Evolutionary conservation across 1,139 yeast species (phyloP), one percentile per base, ranked within the genome.

Genomic region (Candida labiduridarum): DNA sequence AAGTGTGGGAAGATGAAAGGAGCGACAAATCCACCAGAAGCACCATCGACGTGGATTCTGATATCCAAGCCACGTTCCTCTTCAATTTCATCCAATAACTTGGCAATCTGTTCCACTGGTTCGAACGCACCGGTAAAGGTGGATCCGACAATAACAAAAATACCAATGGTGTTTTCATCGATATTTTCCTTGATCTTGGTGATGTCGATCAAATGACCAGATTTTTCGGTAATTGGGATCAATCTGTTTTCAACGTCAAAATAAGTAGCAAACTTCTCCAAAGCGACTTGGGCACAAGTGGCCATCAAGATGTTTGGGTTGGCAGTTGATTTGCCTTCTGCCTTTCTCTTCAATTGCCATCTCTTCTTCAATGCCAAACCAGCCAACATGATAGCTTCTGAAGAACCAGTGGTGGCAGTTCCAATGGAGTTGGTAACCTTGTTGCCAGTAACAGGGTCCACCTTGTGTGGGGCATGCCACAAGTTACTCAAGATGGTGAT

Each of bases 51-150:
- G 64, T 91, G 97, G 63, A 91, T 90, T 50, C 95, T 90, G 48
- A 89, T 71, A 60, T 80, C 80, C 54, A 74, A 58, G 2, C 96
- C 96, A 6, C 79, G 84, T 63, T 88, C 87, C 54, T 74, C 67
- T 65, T 91, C 85, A 57, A 82, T 79, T 50, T 85, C 82, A 64
- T 87, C 94, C 55, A 91, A 75, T 25, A 86, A 69, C 15, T 79
- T 66, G 42, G 82, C 69, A 44, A 90, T 84, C 35, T 74, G 72
- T 54, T 72, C 78, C 44, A 91, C 94, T 49, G 89, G 83, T 66
- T 91, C 97, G 69, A 88, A 90, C 47, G 92, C 90, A 49, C 97
- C 97, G 5, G 97, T 91, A 68, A 88, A 91, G 3, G 97, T 91
- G 10, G 96, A 87, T 1, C 97, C 97, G 61, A 90, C 65, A 63